Conservation (phyloP, 768 basidiomycete species). For the Trametes villosa region DNA sequence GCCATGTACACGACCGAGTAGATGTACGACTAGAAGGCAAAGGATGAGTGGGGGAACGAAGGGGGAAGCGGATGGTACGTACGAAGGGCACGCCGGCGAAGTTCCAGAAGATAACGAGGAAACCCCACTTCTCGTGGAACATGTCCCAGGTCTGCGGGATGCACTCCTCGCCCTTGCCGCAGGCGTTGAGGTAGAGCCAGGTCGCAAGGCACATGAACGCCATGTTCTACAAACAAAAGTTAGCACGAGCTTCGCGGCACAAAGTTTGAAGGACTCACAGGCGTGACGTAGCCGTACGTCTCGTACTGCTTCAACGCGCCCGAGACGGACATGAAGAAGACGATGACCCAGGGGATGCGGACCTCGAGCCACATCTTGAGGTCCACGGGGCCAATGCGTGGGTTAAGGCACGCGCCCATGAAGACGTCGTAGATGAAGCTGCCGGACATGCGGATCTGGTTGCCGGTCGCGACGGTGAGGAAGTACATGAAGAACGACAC, state of each 20-base stretch:
- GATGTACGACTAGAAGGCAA: constrained; percentile 62
- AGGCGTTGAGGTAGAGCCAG: constrained; percentile 96
- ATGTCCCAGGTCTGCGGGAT: constrained; percentile 99
- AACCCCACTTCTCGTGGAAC: constrained; percentile 99
- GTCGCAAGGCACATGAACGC: constrained; percentile 95
- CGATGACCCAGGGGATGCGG: constrained; percentile 94
- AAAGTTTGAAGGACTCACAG: constrained; percentile 52
- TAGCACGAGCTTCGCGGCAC: not conserved
- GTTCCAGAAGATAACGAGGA: constrained; percentile 99
- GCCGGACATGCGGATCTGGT: constrained; percentile 92
- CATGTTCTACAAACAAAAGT: constrained; percentile 70
- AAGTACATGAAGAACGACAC: constrained; percentile 85
- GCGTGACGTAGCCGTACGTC: constrained; percentile 86
- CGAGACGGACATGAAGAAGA: constrained; percentile 91
- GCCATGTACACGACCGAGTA: constrained; percentile 99
- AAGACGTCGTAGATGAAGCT: constrained; percentile 94
- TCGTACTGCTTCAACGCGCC: constrained; percentile 97
- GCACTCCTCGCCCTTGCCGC: constrained; percentile 92
- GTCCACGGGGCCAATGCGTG: constrained; percentile 88
- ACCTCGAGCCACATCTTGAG: constrained; percentile 99
- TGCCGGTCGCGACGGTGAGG: constrained; percentile 73
- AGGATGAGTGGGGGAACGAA: constrained; percentile 4
- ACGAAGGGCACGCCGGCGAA: constrained; percentile 93
- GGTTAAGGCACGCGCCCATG: constrained; percentile 96
- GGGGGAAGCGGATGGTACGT: constrained; percentile 35